Evolutionary conservation across 2,329 filamentous ascomycete genomes (phyloP).

Genomic region (Trichoderma sp.): DNA sequence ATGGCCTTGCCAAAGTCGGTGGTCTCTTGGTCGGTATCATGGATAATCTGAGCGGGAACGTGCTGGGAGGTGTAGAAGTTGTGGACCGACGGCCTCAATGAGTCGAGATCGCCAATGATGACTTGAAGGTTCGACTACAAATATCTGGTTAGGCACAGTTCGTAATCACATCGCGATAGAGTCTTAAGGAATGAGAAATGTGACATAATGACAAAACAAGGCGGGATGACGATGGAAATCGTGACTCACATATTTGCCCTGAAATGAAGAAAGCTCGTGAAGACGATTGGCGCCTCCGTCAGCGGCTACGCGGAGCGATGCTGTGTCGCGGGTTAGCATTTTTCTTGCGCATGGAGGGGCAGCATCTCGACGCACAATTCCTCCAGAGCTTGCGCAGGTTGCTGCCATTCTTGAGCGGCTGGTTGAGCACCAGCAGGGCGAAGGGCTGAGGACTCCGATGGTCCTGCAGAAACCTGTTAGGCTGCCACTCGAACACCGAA

Average conservation of each 20-base stretch:
- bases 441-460: slow-evolving; percentile 36
- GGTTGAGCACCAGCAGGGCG: slow-evolving; percentile 51
- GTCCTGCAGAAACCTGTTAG: slow-evolving; percentile 37
- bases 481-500: slow-evolving; percentile 38
- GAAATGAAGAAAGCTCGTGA: slow-evolving; percentile 43
- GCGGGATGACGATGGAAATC: background rate
- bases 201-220: background rate
- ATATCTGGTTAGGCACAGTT: background rate
- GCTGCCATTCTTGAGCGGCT: slow-evolving; percentile 45
- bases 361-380: slow-evolving; percentile 38
- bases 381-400: slow-evolving; percentile 50
- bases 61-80: slow-evolving; percentile 61
- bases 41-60: slow-evolving; percentile 56
- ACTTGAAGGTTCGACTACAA: slow-evolving; percentile 57
- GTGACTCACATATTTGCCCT: slow-evolving; percentile 42
- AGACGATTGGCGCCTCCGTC: slow-evolving; percentile 89
- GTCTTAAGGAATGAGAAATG: background rate
- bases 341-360: background rate
- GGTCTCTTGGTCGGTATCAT: slow-evolving; percentile 76
- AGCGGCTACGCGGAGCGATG: slow-evolving; percentile 70
- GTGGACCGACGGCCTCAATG: slow-evolving; percentile 60
- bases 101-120: slow-evolving; percentile 92
- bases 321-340: slow-evolving; percentile 38
- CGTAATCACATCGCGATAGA: background rate
- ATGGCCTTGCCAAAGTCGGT: slow-evolving; percentile 90